Evolutionary conservation across 2,329 filamentous ascomycete species (phyloP), one percentile per base, ranked within the genome.

Genomic region (Rutstroemia sp.): DNA sequence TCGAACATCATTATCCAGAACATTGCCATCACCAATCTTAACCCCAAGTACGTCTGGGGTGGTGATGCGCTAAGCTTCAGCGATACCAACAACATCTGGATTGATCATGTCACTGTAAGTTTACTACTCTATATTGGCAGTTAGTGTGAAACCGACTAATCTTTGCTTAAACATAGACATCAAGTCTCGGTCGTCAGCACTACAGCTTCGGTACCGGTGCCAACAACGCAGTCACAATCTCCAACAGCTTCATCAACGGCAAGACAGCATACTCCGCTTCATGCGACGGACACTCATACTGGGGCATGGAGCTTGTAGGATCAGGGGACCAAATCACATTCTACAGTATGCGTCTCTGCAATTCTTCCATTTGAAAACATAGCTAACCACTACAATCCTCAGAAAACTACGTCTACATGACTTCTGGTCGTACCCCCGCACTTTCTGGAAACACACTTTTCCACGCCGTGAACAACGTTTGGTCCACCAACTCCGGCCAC

Each of bases 1-100:
- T 42, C 18, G 2, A 34, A 52, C 6, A 44, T 52, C 23, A 52
- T 52, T 2, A 52, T 52, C 27, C 49, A 52, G 49, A 82, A 80
- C 69, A 71, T 81, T 55, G 74, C 77, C 53, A 74, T 82, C 65
- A 80, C 78, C 52, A 71, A 79, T 52, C 70, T 83, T 49, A 82
- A 83, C 72, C 75, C 79, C 16, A 65, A 78, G 66, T 79, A 81
- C 63, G 78, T 83, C 63, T 83, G 80, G 80, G 80, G 80, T 54
- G 80, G 79, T 53, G 80, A 82, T 66, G 80, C 76, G 41, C 79
- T 83, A 66, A 79, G 77, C 42, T 67, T 82, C 6, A 71, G 79
- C 56, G 70, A 73, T 45, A 66, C 72, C 14, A 75, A 77, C 59
- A 59, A 74, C 37, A 62, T 77, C 12, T 67, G 65, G 64, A 63